Evolutionary conservation across 2,329 filamentous ascomycete species (phyloP), one percentile per base, ranked within the genome.

Genomic region (Rutstroemia sp.): DNA sequence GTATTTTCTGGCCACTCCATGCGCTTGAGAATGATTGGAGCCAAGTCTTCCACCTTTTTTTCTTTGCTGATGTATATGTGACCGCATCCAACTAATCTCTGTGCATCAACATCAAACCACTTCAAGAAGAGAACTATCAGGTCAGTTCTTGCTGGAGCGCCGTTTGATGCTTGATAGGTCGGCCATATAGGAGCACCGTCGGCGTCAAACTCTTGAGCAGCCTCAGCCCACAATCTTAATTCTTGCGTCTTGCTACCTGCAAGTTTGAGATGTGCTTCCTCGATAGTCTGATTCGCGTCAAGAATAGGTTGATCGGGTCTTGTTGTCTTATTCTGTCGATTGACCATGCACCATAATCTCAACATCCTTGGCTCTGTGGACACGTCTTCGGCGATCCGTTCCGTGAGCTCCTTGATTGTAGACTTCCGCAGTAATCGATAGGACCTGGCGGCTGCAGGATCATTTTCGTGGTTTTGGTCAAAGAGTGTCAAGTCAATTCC

Each of bases 261-360:
- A 75, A 16, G 86, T 75, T 85, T 85, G 56, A 75, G 78, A 55
- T 82, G 78, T 2, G 83, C 84, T 61, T 96, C 91, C 63, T 92
- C 88, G 14, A 94, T 76, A 0, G 85, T 92, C 70, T 90, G 87
- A 5, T 86, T 79, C 2, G 83, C 74, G 67, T 95, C 91, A 69
- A 82, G 82, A 49, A 99, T 84, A 0, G 91, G 89, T 58, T 90
- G 86, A 69, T 99, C 94, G 0, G 95, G 94, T 18, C 94, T 84
- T 39, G 90, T 87, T 0, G 94, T 99, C 72, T 96, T 96, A 70
- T 99, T 99, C 71, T 99, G 94, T 10, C 94, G 87, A 69, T 96
- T 97, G 1, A 99, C 94, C 92, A 99, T 96, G 54, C 90, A 83
- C 95, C 94, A 99, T 18, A 96, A 81, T 21, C 94, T 83, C 23